Conservation (phyloP, 768 basidiomycete species). For the Aureoboletus auriporus region DNA sequence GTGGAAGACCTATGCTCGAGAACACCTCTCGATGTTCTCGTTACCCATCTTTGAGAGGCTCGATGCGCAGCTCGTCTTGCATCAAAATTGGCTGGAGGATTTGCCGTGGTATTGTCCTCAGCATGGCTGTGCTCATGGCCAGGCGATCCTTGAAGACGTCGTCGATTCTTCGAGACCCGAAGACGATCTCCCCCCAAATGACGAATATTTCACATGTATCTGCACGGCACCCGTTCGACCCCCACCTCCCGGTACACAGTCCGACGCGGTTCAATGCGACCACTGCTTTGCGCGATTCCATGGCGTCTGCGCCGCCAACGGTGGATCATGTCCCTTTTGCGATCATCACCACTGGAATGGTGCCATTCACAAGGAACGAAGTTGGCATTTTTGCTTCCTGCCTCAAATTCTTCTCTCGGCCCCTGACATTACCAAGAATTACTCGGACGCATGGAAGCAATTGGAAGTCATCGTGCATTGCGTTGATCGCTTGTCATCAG, state of each 20-base stretch:
- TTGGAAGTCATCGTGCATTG: slow-evolving; percentile 77
- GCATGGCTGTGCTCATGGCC: slow-evolving; percentile 61
- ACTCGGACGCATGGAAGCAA: slow-evolving; percentile 77
- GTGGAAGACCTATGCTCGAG: slow-evolving; percentile 70
- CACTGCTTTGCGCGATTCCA: slow-evolving; percentile 87
- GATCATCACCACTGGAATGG: slow-evolving; percentile 92
- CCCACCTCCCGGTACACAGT: slow-evolving; percentile 66
- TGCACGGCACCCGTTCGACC: slow-evolving; percentile 74
- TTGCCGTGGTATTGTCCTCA: slow-evolving; percentile 78
- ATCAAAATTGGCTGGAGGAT: slow-evolving; percentile 68
- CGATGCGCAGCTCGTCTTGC: slow-evolving; percentile 60
- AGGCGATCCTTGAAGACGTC: slow-evolving; percentile 69
- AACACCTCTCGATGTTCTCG: slow-evolving; percentile 69
- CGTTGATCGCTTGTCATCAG: slow-evolving; percentile 67
- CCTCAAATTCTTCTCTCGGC: slow-evolving; percentile 66
- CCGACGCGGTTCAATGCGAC: slow-evolving; percentile 88
- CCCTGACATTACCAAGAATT: slow-evolving; percentile 75
- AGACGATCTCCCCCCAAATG: slow-evolving; percentile 73
- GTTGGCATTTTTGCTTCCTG: slow-evolving; percentile 79
- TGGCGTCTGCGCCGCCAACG: slow-evolving; percentile 78
- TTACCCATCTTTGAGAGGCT: slow-evolving; percentile 72
- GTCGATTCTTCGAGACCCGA: slow-evolving; percentile 69
- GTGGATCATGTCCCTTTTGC: slow-evolving; percentile 90
- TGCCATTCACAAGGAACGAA: slow-evolving; percentile 74
- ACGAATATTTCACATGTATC: slow-evolving; percentile 85